Percentiles rank a stretch among this genome's conserved stretches.
phyloP scores from a whole-genome alignment of 176 grass and related monocot genomes.

The Musa beccarii region DNA sequence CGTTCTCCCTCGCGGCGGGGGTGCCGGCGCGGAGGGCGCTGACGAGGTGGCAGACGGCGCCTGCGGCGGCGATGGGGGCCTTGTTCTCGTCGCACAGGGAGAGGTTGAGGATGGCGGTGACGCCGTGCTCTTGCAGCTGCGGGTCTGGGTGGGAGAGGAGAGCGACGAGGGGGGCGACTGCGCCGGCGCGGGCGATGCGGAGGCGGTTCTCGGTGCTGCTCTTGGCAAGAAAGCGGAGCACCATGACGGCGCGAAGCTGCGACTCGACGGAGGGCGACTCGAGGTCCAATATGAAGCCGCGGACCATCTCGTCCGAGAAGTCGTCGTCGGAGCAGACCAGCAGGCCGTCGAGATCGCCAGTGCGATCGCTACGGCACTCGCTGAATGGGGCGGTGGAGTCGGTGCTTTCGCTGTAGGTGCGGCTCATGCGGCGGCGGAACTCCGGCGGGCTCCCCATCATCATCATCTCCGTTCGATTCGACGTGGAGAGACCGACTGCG shows the following conservation, averaged over 20 bases:
- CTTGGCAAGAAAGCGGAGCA: conserved; percentile 78
- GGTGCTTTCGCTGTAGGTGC: not conserved
- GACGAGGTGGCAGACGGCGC: conserved; percentile 63
- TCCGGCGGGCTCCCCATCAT: not conserved
- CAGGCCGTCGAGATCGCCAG: conserved; percentile 42
- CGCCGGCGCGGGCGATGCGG: conserved; percentile 64
- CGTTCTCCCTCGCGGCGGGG: not conserved
- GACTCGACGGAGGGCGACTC: conserved; percentile 44
- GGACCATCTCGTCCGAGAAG: conserved; percentile 56
- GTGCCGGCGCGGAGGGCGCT: conserved; percentile 54
- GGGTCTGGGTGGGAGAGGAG: conserved; percentile 79
- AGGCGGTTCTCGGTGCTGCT: conserved; percentile 87
- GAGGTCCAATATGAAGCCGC: conserved; percentile 47
- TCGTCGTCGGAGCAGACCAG: conserved; percentile 52
- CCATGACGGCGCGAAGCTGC: conserved; percentile 46
- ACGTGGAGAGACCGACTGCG: too few relatives aligned
- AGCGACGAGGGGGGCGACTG: conserved; percentile 42
- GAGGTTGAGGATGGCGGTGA: conserved; percentile 88
- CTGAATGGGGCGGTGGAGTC: conserved; percentile 33
- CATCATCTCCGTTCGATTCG: not conserved
- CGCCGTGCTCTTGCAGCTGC: conserved; percentile 65
- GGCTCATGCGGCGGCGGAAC: not conserved
- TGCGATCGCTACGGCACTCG: conserved; percentile 56
- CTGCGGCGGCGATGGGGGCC: conserved; percentile 43
- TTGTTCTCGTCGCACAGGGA: conserved; percentile 93